Conservation (phyloP, 2,329 filamentous ascomycete genomes). For the Epichloe elymi region DNA sequence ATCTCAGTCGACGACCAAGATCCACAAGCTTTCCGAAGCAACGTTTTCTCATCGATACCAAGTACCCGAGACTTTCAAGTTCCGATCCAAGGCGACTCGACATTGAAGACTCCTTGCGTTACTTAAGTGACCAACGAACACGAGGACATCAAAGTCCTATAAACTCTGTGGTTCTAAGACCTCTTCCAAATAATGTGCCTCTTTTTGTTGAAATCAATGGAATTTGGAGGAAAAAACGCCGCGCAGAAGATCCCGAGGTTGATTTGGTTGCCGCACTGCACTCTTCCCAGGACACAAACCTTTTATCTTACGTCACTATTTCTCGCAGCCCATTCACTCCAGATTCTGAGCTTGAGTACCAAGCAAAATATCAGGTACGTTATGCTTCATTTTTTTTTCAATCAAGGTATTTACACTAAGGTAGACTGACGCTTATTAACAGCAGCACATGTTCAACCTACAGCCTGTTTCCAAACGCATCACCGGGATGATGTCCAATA, state of each 20-base stretch:
- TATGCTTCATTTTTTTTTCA: neutral
- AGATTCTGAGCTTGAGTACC: slow-evolving; percentile 1
- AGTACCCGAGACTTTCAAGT: neutral
- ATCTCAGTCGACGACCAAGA: neutral
- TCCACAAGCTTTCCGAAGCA: neutral
- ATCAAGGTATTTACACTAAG: neutral
- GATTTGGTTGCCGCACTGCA: slow-evolving; percentile 16
- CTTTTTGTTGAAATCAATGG: slow-evolving; percentile 15
- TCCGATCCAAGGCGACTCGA: neutral
- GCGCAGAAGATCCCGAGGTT: slow-evolving; percentile 17
- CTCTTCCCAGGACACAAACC: neutral
- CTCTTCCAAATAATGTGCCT: neutral
- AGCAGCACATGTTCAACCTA: slow-evolving; percentile 13
- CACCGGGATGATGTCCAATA: slow-evolving; percentile 17
- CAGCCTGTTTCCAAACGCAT: slow-evolving; percentile 10
- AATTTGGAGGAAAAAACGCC: slow-evolving; percentile 16
- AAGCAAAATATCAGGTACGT: slow-evolving; percentile 1
- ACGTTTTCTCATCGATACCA: slow-evolving; percentile 2
- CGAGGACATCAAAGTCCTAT: neutral
- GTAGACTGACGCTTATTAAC: neutral
- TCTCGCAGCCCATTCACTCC: neutral
- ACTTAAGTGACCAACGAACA: neutral
- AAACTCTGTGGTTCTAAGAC: neutral
- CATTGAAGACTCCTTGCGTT: neutral
- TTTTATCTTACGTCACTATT: slow-evolving; percentile 4